A percentile compares a stretch with the other conserved stretches of the same genome.
phyloP scores from a whole-genome alignment of 257 asterid species.

The Solanum pennellii region DNA sequence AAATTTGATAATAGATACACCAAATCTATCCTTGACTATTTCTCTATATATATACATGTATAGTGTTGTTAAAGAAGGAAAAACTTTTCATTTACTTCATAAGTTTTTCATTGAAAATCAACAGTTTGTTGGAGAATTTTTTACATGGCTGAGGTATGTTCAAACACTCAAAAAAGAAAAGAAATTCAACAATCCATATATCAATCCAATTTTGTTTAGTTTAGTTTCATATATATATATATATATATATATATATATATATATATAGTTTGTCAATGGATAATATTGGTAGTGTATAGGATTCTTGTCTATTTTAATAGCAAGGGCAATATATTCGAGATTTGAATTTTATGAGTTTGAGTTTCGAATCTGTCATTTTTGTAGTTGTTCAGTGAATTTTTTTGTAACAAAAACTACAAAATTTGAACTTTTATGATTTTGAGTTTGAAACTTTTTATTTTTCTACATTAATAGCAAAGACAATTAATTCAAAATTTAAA shows the following conservation, averaged over 20 bases:
- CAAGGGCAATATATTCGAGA: not conserved
- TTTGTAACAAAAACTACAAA: not conserved
- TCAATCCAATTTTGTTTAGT: not conserved
- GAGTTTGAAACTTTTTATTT: not conserved
- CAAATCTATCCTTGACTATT: not conserved
- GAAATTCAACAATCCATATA: not conserved
- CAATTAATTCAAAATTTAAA: not conserved
- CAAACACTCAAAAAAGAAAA: not conserved
- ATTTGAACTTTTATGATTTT: not conserved
- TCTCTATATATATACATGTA: not conserved
- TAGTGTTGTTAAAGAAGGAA: not conserved
- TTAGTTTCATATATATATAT: not conserved
- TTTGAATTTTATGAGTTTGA: not conserved
- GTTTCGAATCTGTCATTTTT: not conserved
- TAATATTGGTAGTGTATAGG: not conserved
- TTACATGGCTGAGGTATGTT: constrained; percentile 1
- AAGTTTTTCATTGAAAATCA: not conserved
- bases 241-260: not conserved
- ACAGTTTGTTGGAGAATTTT: not conserved
- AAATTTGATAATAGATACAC: not conserved
- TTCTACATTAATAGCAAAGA: not conserved
- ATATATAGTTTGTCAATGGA: not conserved
- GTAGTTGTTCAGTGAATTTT: not conserved
- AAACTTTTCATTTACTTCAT: not conserved
- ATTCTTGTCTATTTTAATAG: not conserved